Base-by-base conservation (phyloP, 805 yeast species). In the Nakazawaea ernobii region DNA sequence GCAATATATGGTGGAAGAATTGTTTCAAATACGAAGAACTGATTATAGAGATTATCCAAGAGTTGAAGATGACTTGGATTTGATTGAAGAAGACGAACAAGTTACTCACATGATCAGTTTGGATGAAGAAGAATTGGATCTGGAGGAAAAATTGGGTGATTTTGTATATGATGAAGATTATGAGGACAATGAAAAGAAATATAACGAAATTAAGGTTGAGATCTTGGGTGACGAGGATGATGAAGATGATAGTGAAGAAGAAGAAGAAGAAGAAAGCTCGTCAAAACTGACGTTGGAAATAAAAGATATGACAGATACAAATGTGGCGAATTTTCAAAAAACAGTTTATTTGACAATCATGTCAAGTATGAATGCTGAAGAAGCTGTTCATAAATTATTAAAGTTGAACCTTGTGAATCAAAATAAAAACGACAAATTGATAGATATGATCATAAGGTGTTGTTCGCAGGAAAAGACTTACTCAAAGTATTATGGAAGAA, bases 291-390 rank as follows among this genome's bases (percentile, higher is more conserved):
- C 50, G 5, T 49, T 48, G 0, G 55, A 55, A 4, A 72, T 83
- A 36, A 69, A 71, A 36, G 97, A 91, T 61, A 64, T 84, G 71
- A 86, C 96, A 0, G 84, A 84, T 41, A 66, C 82, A 0, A 79
- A 79, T 26, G 63, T 82, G 29, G 69, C 80, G 1, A 79, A 81
- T 43, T 80, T 80, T 54, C 88, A 88, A 55, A 88, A 88, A 55
- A 76, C 76, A 1, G 84, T 92, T 2, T 92, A 92, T 56, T 67
- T 91, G 28, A 84, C 92, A 0, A 69, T 94, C 8, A 89, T 87
- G 84, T 88, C 97, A 20, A 82, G 96, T 50, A 78, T 92, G 83
- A 83, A 95, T 0, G 81, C 91, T 5, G 96, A 88, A 54, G 99
- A 94, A 68, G 92, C 96, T 0, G 90, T 88, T 1, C 98, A 91